Conservation (phyloP, 2,329 filamentous ascomycete species). For the Fonsecaea erecta region DNA sequence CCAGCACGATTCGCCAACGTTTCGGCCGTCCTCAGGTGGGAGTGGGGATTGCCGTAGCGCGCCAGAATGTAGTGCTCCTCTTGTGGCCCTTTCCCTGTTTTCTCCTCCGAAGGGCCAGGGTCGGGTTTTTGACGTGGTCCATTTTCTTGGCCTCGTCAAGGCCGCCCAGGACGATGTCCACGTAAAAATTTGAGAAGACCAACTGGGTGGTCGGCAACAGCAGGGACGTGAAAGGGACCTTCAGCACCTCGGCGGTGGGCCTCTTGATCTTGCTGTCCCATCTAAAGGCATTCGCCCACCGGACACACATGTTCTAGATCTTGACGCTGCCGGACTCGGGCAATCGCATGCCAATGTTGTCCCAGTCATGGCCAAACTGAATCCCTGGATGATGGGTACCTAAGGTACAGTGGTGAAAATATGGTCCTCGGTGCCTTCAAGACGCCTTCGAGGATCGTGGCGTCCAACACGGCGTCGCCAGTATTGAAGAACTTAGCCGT, state of each 20-base stretch:
- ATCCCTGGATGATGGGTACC: slow-evolving; percentile 64
- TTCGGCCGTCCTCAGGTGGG: slow-evolving; percentile 64
- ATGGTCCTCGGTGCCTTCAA: slow-evolving; percentile 63
- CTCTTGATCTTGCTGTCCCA: slow-evolving; percentile 60
- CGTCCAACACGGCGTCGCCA: slow-evolving; percentile 67
- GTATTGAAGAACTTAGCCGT: slow-evolving; percentile 69
- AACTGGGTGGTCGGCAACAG: slow-evolving; percentile 68
- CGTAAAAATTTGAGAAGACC: slow-evolving; percentile 69
- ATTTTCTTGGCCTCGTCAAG: slow-evolving; percentile 60
- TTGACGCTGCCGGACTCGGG: slow-evolving; percentile 68
- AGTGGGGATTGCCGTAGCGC: slow-evolving; percentile 67
- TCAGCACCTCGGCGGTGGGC: slow-evolving; percentile 57
- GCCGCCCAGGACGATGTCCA: slow-evolving; percentile 66
- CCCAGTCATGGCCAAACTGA: slow-evolving; percentile 62
- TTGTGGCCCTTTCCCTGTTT: slow-evolving; percentile 61
- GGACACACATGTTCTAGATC: slow-evolving; percentile 61
- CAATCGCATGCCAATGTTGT: slow-evolving; percentile 66
- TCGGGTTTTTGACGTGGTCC: slow-evolving; percentile 62
- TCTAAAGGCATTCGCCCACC: slow-evolving; percentile 66
- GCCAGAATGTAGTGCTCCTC: slow-evolving; percentile 70
- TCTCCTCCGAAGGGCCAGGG: slow-evolving; percentile 69
- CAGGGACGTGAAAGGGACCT: slow-evolving; percentile 61
- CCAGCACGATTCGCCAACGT: slow-evolving; percentile 64
- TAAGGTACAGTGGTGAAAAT: slow-evolving; percentile 67
- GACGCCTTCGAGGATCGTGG: slow-evolving; percentile 68